A percentile compares a stretch with the other conserved stretches of the same genome.
These are phyloP conservation scores for Phaffomyces thermotolerans DNA, from an alignment of 805 yeast genomes.

Conservation along the genomic window DNA sequence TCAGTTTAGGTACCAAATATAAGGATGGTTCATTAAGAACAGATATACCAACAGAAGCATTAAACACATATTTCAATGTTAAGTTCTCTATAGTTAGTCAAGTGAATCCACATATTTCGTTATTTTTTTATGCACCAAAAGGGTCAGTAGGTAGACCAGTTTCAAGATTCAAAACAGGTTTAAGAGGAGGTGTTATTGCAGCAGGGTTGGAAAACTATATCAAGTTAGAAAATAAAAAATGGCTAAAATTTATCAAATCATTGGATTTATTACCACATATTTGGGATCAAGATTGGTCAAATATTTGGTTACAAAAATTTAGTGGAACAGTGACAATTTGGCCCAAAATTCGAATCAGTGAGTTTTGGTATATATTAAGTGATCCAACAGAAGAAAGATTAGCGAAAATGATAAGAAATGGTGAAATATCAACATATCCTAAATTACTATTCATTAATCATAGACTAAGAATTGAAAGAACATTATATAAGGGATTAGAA, in stretches of 20 bases:
- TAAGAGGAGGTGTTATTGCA: slow-evolving; percentile 72
- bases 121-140: slow-evolving; percentile 70
- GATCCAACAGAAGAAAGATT: slow-evolving; percentile 61
- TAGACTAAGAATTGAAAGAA: slow-evolving; percentile 56
- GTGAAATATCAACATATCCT: slow-evolving; percentile 62
- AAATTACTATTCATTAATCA: slow-evolving; percentile 57
- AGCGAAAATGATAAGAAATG: slow-evolving; percentile 48
- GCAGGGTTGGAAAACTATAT: slow-evolving; percentile 65
- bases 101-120: slow-evolving; percentile 74
- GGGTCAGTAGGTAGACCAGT: slow-evolving; percentile 81
- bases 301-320: slow-evolving; percentile 65
- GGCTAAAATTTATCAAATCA: slow-evolving; percentile 60
- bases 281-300: slow-evolving; percentile 75
- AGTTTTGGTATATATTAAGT: slow-evolving; percentile 54
- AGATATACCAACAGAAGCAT: slow-evolving; percentile 67
- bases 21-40: slow-evolving; percentile 75
- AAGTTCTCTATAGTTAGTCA: slow-evolving; percentile 73
- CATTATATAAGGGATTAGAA: slow-evolving; percentile 46
- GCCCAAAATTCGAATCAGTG: slow-evolving; percentile 56
- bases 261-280: slow-evolving; percentile 62
- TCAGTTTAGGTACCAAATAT: slow-evolving; percentile 66
- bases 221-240: slow-evolving; percentile 68
- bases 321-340: slow-evolving; percentile 72
- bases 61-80: slow-evolving; percentile 69
- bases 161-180: slow-evolving; percentile 47